Conservation (phyloP, 225 moss, liverwort and hornwort genomes). For the Sphagnum tenellum region DNA sequence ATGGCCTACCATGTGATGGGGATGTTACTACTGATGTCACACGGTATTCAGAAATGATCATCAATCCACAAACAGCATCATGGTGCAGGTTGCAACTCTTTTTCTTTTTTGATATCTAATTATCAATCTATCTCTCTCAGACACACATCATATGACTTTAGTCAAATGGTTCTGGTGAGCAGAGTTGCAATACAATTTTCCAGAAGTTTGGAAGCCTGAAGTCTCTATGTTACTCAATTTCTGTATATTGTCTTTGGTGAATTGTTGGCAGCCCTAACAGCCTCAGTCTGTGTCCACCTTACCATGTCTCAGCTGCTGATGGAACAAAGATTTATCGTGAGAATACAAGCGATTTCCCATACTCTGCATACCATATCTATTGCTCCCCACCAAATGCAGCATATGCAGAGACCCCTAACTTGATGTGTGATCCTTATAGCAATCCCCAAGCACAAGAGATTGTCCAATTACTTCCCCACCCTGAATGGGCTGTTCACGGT, state of each 20-base stretch:
- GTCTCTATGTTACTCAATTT: too few relatives aligned
- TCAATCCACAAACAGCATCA: constrained; percentile 59
- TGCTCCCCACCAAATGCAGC: constrained; percentile 74
- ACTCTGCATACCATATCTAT: constrained; percentile 74
- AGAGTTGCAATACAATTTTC: too few relatives aligned
- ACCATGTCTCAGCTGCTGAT: constrained; percentile 32
- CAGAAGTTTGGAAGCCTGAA: too few relatives aligned
- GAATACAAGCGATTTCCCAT: constrained; percentile 58
- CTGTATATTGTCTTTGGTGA: too few relatives aligned
- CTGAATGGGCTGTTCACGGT: constrained; percentile 84
- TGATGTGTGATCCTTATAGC: constrained; percentile 64
- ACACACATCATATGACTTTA: too few relatives aligned
- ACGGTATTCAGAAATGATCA: constrained; percentile 90
- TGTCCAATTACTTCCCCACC: constrained; percentile 73
- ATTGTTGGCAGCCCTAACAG: constrained; percentile 15
- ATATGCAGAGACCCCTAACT: constrained; percentile 40
- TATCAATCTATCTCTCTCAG: background rate
- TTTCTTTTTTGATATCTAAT: background rate
- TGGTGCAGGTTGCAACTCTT: constrained; percentile 46
- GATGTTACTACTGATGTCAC: constrained; percentile 69
- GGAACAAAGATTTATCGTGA: constrained; percentile 51
- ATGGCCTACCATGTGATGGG: constrained; percentile 58
- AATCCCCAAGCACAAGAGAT: constrained; percentile 84
- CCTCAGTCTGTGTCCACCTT: constrained; percentile 55
- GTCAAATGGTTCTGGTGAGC: too few relatives aligned